Evolutionary conservation across 306 rosid species (phyloP).

Genomic region (Quercus parvula): DNA sequence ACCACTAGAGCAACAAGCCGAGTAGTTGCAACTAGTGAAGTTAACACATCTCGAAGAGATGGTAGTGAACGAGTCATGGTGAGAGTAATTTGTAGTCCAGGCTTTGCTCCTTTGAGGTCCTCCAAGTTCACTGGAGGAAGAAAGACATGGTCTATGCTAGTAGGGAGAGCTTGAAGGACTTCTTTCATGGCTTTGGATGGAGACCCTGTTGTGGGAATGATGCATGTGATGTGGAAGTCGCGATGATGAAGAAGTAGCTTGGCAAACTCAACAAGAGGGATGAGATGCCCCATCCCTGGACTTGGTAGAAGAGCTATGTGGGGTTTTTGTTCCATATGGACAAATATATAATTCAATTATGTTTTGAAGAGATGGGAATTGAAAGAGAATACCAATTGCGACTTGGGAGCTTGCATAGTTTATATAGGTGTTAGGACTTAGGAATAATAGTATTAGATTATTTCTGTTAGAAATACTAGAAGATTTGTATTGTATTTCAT

Average conservation of each 20-base stretch:
- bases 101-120: neutral
- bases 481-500: no score
- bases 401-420: no score
- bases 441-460: no score
- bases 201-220: constrained; percentile 36
- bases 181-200: constrained; percentile 23
- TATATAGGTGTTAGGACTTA: no score
- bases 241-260: constrained; percentile 29
- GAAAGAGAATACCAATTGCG: neutral
- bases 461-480: no score
- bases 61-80: constrained; percentile 25
- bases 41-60: neutral
- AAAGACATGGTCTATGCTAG: constrained; percentile 17
- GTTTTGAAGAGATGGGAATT: neutral
- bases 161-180: constrained; percentile 34
- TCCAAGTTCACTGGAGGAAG: constrained; percentile 30
- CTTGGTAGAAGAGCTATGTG: constrained; percentile 29
- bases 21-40: constrained; percentile 1
- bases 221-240: constrained; percentile 35
- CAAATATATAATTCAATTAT: no score
- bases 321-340: constrained; percentile 15
- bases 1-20: constrained; percentile 20
- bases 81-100: constrained; percentile 21
- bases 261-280: constrained; percentile 34
- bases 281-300: constrained; percentile 38